Percentiles rank a stretch among this genome's conserved stretches.
phyloP scores from a whole-genome alignment of 768 basidiomycete genomes.

The Mycena kentingensis region DNA sequence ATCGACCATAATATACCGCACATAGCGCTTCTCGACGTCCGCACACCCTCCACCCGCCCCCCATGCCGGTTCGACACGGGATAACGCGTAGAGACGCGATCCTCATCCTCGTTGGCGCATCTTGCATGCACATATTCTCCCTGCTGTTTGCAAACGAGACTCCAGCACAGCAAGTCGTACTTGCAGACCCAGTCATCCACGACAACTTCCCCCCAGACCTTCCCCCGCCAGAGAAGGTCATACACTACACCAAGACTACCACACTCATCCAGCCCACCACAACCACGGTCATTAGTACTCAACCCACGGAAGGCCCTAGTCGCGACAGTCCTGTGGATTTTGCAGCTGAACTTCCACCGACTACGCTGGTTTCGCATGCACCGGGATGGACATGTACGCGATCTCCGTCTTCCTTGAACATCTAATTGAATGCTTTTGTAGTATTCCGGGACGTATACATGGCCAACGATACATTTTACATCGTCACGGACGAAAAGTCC shows the following conservation, averaged over 20 bases:
- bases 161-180: conserved; percentile 3
- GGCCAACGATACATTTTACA: conserved; percentile 77
- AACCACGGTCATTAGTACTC: conserved; percentile 2
- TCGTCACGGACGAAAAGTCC: conserved; percentile 49
- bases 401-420: background rate
- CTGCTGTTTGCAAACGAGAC: conserved; percentile 36
- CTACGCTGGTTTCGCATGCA: conserved; percentile 14
- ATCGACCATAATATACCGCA: background rate
- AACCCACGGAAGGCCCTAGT: conserved; percentile 4
- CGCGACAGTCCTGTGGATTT: conserved; percentile 8
- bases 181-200: conserved; percentile 7
- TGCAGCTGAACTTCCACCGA: conserved; percentile 11
- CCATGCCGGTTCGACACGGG: conserved; percentile 43
- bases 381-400: conserved; percentile 21
- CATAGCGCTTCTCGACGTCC: background rate
- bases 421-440: background rate
- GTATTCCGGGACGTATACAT: conserved; percentile 68
- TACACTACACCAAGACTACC: conserved; percentile 11
- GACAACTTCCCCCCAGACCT: conserved; percentile 14
- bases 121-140: conserved; percentile 55
- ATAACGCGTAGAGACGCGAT: conserved; percentile 59
- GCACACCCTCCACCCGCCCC: background rate
- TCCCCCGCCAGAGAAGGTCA: conserved; percentile 10
- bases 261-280: background rate
- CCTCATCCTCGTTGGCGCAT: conserved; percentile 59